Base-by-base conservation (phyloP, 2,329 filamentous ascomycete species). In the Talaromyces sp. region DNA sequence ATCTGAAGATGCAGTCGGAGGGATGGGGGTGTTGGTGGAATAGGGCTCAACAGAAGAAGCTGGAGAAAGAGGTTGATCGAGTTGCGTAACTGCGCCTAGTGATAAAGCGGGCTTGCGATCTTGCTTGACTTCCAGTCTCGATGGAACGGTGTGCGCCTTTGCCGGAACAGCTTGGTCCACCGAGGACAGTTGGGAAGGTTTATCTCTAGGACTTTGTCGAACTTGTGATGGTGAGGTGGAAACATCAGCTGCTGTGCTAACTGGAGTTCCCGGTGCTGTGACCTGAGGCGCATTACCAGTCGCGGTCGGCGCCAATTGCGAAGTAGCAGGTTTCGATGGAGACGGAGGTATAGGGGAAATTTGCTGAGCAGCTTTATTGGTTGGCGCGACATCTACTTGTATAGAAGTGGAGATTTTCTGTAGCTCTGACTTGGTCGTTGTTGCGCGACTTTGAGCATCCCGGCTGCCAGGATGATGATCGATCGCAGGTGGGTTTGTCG, bases 11-110 rank as follows among this genome's bases (percentile, higher is more conserved):
- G 82, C 83, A 64, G 88, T 84, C 63, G 87, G 84, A 44, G 87
- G 82, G 39, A 83, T 84, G 1, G 91, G 89, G 0, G 91, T 95
- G 25, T 88, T 86, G 59, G 87, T 87, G 51, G 89, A 92, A 67
- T 88, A 87, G 1, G 87, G 84, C 33, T 82, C 86, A 59, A 85
- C 78, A 0, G 89, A 92, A 6, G 91, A 93, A 9, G 80, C 84
- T 27, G 84, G 84, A 10, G 77, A 79, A 39, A 77, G 72, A 22
- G 76, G 75, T 54, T 77, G 74, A 57, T 78, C 75, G 44, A 66
- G 52, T 22, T 69, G 64, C 17, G 49, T 10, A 22, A 67, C 63
- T n/a, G 67, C 64, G 9, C 71, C 69, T 55, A 72, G 55, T 22
- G 65, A 63, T 52, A 73, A 66, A 60, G 72, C 69, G 6, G 71